Conservation (phyloP, 2,329 filamentous ascomycete species). For the Trichoderma endophyticum region DNA sequence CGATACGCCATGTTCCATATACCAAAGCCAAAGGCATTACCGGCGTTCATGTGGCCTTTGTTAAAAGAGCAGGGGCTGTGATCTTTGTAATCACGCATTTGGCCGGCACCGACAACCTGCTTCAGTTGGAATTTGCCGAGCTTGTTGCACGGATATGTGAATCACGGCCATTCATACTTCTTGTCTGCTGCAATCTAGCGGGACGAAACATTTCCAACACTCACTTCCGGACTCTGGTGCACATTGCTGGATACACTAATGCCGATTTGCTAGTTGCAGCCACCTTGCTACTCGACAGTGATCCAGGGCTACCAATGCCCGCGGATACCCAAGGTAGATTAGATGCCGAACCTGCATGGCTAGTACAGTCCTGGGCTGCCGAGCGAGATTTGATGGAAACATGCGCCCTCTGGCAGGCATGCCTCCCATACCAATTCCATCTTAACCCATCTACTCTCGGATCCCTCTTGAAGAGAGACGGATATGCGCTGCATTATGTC, state of each 20-base stretch:
- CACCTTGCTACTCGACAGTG: constrained; percentile 48
- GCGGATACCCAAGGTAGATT: constrained; percentile 7
- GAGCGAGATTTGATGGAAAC: constrained; percentile 40
- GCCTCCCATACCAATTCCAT: constrained; percentile 41
- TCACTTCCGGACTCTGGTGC: constrained; percentile 51
- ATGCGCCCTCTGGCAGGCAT: constrained; percentile 48
- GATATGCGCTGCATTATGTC: constrained; percentile 56
- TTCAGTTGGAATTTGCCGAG: constrained; percentile 52
- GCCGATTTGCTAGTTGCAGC: constrained; percentile 49
- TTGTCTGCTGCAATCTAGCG: constrained; percentile 48
- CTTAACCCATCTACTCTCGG: constrained; percentile 43
- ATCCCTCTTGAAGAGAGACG: constrained; percentile 50
- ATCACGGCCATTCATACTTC: constrained; percentile 48
- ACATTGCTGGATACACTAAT: constrained; percentile 47
- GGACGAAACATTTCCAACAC: constrained; percentile 38
- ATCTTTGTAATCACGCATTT: constrained; percentile 59
- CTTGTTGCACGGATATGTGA: constrained; percentile 43
- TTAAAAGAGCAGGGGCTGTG: constrained; percentile 56
- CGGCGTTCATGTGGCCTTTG: constrained; percentile 59
- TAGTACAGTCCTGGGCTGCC: constrained; percentile 39
- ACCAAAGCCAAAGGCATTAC: constrained; percentile 62
- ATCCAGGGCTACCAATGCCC: constrained; percentile 6
- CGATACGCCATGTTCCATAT: constrained; percentile 70
- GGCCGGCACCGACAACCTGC: constrained; percentile 44
- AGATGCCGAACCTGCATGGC: constrained; percentile 36